Percentiles rank a stretch among this genome's conserved stretches.
phyloP scores from a whole-genome alignment of 495 filamentous ascomycete genomes.

The Aspergillus sparsus region DNA sequence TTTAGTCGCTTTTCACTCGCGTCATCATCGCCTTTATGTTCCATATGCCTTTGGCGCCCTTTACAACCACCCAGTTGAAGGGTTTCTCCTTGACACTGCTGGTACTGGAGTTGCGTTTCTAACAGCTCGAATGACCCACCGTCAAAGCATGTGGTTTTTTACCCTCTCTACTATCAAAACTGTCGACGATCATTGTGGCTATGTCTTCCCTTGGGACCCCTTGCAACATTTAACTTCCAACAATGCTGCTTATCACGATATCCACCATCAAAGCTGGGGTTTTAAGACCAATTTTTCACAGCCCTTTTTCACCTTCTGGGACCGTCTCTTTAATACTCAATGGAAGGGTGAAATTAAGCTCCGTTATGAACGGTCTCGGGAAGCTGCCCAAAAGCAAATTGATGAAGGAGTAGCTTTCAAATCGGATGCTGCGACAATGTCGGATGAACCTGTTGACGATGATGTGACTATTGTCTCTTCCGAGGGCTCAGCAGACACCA shows the following conservation, averaged over 20 bases:
- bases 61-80: slow-evolving; percentile 91
- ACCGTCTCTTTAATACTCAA: slow-evolving; percentile 47
- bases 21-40: slow-evolving; percentile 94
- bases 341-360: slow-evolving; percentile 48
- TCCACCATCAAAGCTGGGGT: slow-evolving; percentile 98
- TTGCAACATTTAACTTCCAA: slow-evolving; percentile 88
- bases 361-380: slow-evolving; percentile 48
- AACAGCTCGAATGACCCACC: slow-evolving; percentile 69
- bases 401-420: slow-evolving; percentile 32
- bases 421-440: slow-evolving; percentile 11
- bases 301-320: slow-evolving; percentile 56
- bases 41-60: slow-evolving; percentile 96
- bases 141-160: slow-evolving; percentile 85
- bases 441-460: slow-evolving; percentile 20
- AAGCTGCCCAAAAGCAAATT: slow-evolving; percentile 45
- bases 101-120: slow-evolving; percentile 83
- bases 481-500: slow-evolving; percentile 30
- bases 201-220: slow-evolving; percentile 92
- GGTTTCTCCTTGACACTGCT: slow-evolving; percentile 87
- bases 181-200: slow-evolving; percentile 96
- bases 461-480: slow-evolving; percentile 29
- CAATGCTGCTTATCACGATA: slow-evolving; percentile 93
- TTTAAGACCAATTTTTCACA: slow-evolving; percentile 69
- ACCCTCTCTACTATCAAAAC: slow-evolving; percentile 86
- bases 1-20: slow-evolving; percentile 82